phyloP scores from a whole-genome alignment of 2,329 filamentous ascomycete genomes.

The Fusarium multiceps region DNA sequence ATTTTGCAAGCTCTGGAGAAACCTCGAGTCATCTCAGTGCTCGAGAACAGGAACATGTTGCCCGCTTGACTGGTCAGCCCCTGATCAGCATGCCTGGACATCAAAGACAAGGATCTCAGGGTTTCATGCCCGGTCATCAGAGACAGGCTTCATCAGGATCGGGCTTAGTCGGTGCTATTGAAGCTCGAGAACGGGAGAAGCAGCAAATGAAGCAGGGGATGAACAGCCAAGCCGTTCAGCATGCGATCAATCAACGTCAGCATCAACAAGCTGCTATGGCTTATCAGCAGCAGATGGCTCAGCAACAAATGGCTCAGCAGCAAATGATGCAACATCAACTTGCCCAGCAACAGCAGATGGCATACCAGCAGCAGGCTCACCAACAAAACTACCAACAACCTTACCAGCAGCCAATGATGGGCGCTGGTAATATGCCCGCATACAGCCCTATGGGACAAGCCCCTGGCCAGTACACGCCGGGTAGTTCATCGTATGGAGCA shows the following conservation, averaged over 20 bases:
- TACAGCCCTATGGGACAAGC: constrained; percentile 44
- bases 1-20: constrained; percentile 57
- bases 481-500: constrained; percentile 38
- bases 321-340: constrained; percentile 43
- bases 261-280: constrained; percentile 34
- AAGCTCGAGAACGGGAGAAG: constrained; percentile 82
- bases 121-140: constrained; percentile 67
- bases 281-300: constrained; percentile 64
- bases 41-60: constrained; percentile 89
- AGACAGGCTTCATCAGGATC: constrained; percentile 63
- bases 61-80: constrained; percentile 81
- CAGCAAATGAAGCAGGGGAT: constrained; percentile 75
- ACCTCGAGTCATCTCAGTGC: constrained; percentile 75
- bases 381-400: constrained; percentile 42
- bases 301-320: constrained; percentile 45
- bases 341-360: constrained; percentile 49
- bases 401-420: constrained; percentile 43
- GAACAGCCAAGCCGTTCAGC: constrained; percentile 53
- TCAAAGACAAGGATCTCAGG: constrained; percentile 61
- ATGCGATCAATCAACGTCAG: constrained; percentile 38
- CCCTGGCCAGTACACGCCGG: constrained; percentile 36
- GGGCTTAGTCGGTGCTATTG: constrained; percentile 82
- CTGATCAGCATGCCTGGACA: constrained; percentile 74
- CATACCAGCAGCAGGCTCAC: constrained; percentile 61
- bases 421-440: constrained; percentile 41